Evolutionary conservation across 2,329 filamentous ascomycete genomes (phyloP), one percentile per base, ranked within the genome.

Genomic region (Biscogniauxia mediterranea): DNA sequence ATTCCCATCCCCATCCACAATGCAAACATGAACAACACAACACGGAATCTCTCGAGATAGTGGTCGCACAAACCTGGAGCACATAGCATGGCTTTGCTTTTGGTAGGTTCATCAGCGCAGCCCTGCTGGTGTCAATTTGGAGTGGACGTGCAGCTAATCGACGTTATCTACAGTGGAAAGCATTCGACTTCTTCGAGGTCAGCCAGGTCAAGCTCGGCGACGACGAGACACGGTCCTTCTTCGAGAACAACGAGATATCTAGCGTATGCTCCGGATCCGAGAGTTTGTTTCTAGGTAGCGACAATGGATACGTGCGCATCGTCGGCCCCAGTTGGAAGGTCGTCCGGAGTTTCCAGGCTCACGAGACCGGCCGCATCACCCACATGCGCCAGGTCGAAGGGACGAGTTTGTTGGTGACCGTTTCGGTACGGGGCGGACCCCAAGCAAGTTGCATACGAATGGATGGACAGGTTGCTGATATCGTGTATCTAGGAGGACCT

Each of bases 131-230:
- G 5, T 5, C 4, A 13, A 21, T 15, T 21, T 17, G 17, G 17
- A 3, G 5, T n/a, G 25, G 49, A 19, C 25, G 13, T 54, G 25
- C n/a, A 23, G 56, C 66, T 70, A 63, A 70, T 57, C 9, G n/a
- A 20, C 55, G 5, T 17, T 9, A 25, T 19, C 11, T 20, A 6
- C 68, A 97, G 94, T 98, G 95, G 94, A 97, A 97, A 90, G 89
- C 90, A 70, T 99, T 99, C 82, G 93, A 96, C 84, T 99, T 99
- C 88, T 98, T 99, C 85, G 92, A 97, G 79, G 92, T 96, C 76
- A 88, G 88, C 75, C 89, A 91, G 75, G 88, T 97, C 76, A 87
- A 89, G 73, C 84, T 93, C 71, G 85, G 85, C 69, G 90, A 96
- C 75, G 89, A 89, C 72, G 92, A 96, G 74, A 89, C 87, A 74